Evolutionary conservation across 371 early-diverging fungal genomes (phyloP), one percentile per base, ranked within the genome.

Genomic region (Syncephalastrum racemosum): DNA sequence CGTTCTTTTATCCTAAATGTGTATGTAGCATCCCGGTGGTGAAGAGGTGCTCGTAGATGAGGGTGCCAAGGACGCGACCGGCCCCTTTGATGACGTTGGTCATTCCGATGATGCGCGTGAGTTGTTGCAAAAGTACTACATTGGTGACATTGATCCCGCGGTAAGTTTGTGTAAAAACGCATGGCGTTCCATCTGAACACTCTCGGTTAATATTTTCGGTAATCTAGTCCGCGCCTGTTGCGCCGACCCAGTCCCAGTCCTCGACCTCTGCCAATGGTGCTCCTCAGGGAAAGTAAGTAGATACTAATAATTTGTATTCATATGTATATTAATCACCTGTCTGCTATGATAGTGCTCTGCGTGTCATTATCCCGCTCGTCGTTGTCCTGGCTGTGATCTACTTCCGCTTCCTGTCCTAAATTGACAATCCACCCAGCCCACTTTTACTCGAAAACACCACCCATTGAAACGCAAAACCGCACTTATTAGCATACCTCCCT

Each of bases 81-180:
- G 86, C 60, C 90, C 94, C 47, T 98, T 96, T 73, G 95, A 96
- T 55, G 97, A 96, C 74, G 91, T 98, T 60, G 94, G 94, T 46
- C 98, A 98, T 78, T 91, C 93, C 31, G 90, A 93, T 19, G 94
- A 94, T 63, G 98, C 98, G 24, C 89, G 88, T 48, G 90, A 90
- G 20, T 58, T 94, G 59, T 76, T 97, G 54, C 67, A 80, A 50
- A 73, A 79, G 41, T 83, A 86, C 62, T 77, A 73, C 52, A 70
- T 95, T 62, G 97, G 96, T 52, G 82, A 88, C 43, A 73, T 91
- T 24, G 82, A 89, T 73, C 60, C 72, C 51, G 60, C 68, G 27
- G 86, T 84, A 81, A 79, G 83, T 73, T 15, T 3, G n/a, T n/a
- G n/a, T n/a, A n/a, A n/a, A n/a, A 19, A 19, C 4, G 7, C 7